A percentile compares a stretch with the other conserved stretches of the same genome.
Conservation (phyloP, 768 basidiomycete genomes). For the Obba rivulosa region DNA sequence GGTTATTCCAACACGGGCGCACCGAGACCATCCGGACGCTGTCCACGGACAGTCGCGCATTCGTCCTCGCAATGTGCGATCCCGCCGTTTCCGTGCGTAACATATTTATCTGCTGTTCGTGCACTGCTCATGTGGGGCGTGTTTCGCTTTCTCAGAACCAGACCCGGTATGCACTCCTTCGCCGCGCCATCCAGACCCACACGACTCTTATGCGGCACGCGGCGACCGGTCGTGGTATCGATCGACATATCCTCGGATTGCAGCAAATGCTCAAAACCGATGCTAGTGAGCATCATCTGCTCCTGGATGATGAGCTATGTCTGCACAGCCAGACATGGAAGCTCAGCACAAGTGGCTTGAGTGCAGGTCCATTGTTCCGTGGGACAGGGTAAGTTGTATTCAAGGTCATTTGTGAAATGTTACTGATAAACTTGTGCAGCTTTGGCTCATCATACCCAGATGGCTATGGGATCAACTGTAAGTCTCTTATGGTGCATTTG, state of each 20-base stretch:
- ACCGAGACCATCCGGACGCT: constrained; percentile 86
- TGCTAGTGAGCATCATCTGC: constrained; percentile 47
- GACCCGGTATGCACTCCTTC: constrained; percentile 47
- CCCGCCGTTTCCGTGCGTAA: constrained; percentile 41
- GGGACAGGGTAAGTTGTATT: constrained; percentile 66
- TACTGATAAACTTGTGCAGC: constrained; percentile 24
- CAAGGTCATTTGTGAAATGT: not conserved
- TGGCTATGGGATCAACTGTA: constrained; percentile 94
- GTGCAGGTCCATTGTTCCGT: constrained; percentile 78
- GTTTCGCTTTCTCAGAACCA: constrained; percentile 5
- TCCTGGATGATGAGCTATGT: constrained; percentile 81
- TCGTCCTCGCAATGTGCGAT: constrained; percentile 73
- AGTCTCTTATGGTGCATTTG: constrained; percentile 23
- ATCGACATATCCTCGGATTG: constrained; percentile 87
- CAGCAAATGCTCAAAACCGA: constrained; percentile 53
- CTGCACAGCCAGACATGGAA: constrained; percentile 76
- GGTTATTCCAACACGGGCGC: constrained; percentile 80
- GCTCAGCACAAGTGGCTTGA: constrained; percentile 84
- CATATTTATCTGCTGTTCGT: not conserved
- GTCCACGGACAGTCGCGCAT: constrained; percentile 66
- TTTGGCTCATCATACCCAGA: constrained; percentile 80
- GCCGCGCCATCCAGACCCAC: constrained; percentile 66
- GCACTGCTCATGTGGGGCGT: not conserved
- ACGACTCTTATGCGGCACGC: constrained; percentile 69
- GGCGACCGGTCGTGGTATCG: constrained; percentile 78